Evolutionary conservation across 768 basidiomycete genomes (phyloP).

Genomic region (Boletus rubropictus): DNA sequence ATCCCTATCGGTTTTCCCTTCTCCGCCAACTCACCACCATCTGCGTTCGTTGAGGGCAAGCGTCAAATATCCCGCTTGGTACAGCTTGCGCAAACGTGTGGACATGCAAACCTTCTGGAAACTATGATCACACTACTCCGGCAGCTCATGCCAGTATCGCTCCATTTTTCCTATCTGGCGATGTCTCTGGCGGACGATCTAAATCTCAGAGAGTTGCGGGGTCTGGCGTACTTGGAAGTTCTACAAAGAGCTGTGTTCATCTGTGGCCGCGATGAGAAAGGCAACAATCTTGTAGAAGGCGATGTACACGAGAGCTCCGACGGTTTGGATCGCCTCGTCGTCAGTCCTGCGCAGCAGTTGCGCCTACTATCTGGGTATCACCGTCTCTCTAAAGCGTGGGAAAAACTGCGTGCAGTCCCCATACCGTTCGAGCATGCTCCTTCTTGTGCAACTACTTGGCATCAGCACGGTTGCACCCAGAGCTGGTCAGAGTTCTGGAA

Average conservation of each 20-base stretch:
- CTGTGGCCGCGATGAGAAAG: slow-evolving; percentile 11
- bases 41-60: slow-evolving; percentile 36
- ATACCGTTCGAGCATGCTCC: slow-evolving; percentile 60
- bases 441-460: slow-evolving; percentile 63
- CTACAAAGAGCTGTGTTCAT: slow-evolving; percentile 51
- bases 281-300: slow-evolving; percentile 24
- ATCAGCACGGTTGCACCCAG: slow-evolving; percentile 65
- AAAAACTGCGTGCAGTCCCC: slow-evolving; percentile 50
- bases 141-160: slow-evolving; percentile 55
- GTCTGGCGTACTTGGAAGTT: slow-evolving; percentile 67
- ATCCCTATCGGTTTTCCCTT: slow-evolving; percentile 32
- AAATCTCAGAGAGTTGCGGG: slow-evolving; percentile 51
- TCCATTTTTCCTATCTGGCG: slow-evolving; percentile 65
- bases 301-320: slow-evolving; percentile 31
- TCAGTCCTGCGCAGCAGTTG: slow-evolving; percentile 54
- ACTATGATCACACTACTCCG: slow-evolving; percentile 56
- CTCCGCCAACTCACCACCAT: slow-evolving; percentile 24
- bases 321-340: slow-evolving; percentile 43
- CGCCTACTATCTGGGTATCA: slow-evolving; percentile 67
- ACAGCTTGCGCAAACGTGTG: slow-evolving; percentile 62
- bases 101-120: slow-evolving; percentile 52
- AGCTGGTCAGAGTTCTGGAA: slow-evolving; percentile 79
- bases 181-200: slow-evolving; percentile 72
- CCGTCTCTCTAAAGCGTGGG: slow-evolving; percentile 63
- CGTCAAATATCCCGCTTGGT: slow-evolving; percentile 55